Evolutionary conservation across 495 filamentous ascomycete genomes (phyloP).

Genomic region (Opeltia flavorubescens): DNA sequence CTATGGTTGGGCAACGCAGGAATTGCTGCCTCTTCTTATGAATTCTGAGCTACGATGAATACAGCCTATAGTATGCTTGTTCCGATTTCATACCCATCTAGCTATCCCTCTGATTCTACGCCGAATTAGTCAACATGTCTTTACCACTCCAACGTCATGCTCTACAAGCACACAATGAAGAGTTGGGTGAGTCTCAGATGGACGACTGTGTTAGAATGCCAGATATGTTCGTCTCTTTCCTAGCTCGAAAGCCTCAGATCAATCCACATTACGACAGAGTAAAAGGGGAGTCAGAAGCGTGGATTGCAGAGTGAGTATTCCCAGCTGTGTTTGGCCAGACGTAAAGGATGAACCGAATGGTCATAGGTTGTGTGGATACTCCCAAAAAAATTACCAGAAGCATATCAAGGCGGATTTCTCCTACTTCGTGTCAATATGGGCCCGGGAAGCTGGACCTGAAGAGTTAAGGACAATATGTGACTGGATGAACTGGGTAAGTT

Average conservation of each 20-base stretch:
- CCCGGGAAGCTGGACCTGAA: slow-evolving; percentile 12
- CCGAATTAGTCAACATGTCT: background rate
- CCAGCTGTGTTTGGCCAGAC: background rate
- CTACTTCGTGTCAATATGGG: slow-evolving; percentile 15
- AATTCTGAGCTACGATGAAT: too few relatives aligned
- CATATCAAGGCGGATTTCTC: slow-evolving; percentile 11
- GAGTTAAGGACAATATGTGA: slow-evolving; percentile 20
- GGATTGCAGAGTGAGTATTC: slow-evolving; percentile 11
- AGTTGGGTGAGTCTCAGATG: background rate
- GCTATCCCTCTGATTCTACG: too few relatives aligned
- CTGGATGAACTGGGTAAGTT: slow-evolving; percentile 23
- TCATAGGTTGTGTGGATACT: background rate
- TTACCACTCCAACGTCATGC: background rate
- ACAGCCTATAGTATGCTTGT: too few relatives aligned
- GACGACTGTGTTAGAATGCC: slow-evolving; percentile 9
- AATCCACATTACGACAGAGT: slow-evolving; percentile 19
- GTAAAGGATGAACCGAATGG: background rate
- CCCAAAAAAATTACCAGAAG: slow-evolving; percentile 3
- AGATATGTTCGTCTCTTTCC: slow-evolving; percentile 22
- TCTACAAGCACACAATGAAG: background rate
- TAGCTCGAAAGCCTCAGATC: slow-evolving; percentile 15
- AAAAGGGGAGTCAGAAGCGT: slow-evolving; percentile 14
- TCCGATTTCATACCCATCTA: too few relatives aligned
- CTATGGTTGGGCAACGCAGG: too few relatives aligned
- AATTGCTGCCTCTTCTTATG: too few relatives aligned